A percentile compares a stretch with the other conserved stretches of the same genome.
Evolutionary conservation across 192 early-diverging fungal genomes (phyloP).

Genomic region (Dispira parvispora): DNA sequence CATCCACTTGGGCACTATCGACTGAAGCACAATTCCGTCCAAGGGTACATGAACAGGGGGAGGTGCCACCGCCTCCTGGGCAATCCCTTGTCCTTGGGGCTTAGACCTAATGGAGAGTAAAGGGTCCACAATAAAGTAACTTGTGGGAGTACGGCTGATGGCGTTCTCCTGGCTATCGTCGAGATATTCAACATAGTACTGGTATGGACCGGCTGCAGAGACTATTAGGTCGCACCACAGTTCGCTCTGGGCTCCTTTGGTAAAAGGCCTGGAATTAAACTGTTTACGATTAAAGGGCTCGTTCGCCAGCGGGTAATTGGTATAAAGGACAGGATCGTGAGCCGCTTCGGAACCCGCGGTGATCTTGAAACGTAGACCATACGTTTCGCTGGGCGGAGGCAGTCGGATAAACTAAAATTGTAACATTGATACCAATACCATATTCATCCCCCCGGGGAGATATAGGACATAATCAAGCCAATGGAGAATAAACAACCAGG

Average conservation of each 20-base stretch:
- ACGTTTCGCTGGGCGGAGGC: slow-evolving; percentile 46
- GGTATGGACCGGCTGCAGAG: slow-evolving; percentile 57
- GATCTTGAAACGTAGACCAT: slow-evolving; percentile 62
- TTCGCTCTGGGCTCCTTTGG: slow-evolving; percentile 33
- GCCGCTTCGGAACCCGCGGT: slow-evolving; percentile 62
- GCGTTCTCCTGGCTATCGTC: slow-evolving; percentile 9
- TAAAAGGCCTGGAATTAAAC: slow-evolving; percentile 22
- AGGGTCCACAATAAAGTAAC: slow-evolving; percentile 84
- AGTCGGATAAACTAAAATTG: slow-evolving; percentile 61
- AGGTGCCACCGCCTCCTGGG: slow-evolving; percentile 11
- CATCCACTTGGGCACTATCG: slow-evolving; percentile 95
- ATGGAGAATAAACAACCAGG: too few species aligned
- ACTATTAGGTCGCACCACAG: slow-evolving; percentile 48
- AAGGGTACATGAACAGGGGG: slow-evolving; percentile 40
- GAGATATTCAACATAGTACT: slow-evolving; percentile 68
- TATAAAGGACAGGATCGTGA: slow-evolving; percentile 50
- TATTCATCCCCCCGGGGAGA: too few species aligned
- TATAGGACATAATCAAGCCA: too few species aligned
- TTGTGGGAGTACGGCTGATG: slow-evolving; percentile 22
- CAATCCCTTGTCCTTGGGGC: slow-evolving; percentile 1
- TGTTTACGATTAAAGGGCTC: slow-evolving; percentile 26
- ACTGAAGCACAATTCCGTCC: slow-evolving; percentile 78
- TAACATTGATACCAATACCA: too few species aligned
- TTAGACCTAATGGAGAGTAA: slow-evolving; percentile 34
- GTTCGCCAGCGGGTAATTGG: slow-evolving; percentile 74